phyloP scores from a whole-genome alignment of 2,329 filamentous ascomycete species.

The Dothidotthia symphoricarpi region DNA sequence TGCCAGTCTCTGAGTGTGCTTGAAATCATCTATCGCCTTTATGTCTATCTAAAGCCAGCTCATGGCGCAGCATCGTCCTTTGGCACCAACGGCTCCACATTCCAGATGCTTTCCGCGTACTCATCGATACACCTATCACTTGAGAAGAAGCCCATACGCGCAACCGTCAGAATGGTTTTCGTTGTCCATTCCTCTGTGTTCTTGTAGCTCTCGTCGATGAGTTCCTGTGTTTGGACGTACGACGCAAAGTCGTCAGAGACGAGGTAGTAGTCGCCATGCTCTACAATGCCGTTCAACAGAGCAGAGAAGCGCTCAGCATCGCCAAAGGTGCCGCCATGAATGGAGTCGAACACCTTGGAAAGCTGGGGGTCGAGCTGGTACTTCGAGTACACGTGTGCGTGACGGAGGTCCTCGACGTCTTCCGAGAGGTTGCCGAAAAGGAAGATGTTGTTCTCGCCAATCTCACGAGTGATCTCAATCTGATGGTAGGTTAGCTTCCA shows the following conservation, averaged over 20 bases:
- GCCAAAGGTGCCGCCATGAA: conserved; percentile 79
- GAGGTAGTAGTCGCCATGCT: conserved; percentile 96
- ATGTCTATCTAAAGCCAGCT: background rate
- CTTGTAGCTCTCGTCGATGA: conserved; percentile 89
- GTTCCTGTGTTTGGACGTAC: conserved; percentile 84
- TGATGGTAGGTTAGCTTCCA: conserved; percentile 28
- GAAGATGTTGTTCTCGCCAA: conserved; percentile 97
- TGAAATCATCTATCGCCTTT: too few relatives aligned
- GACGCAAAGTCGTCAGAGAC: conserved; percentile 97
- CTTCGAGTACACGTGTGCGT: conserved; percentile 79
- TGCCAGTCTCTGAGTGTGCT: too few relatives aligned
- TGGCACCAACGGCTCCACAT: conserved; percentile 74
- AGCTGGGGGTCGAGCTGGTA: conserved; percentile 77
- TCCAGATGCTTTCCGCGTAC: conserved; percentile 98
- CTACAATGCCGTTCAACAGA: conserved; percentile 77
- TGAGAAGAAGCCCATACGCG: conserved; percentile 96
- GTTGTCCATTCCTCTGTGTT: conserved; percentile 90
- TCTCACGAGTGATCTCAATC: conserved; percentile 97
- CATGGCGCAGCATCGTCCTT: conserved; percentile 29
- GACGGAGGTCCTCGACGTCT: conserved; percentile 93
- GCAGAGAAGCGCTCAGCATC: conserved; percentile 75
- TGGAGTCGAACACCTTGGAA: conserved; percentile 76
- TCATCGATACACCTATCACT: conserved; percentile 94
- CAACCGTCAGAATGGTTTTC: conserved; percentile 84
- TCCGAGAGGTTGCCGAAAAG: conserved; percentile 94